Conservation (phyloP, 805 yeast genomes). For the Wickerhamomyces ciferrii region DNA sequence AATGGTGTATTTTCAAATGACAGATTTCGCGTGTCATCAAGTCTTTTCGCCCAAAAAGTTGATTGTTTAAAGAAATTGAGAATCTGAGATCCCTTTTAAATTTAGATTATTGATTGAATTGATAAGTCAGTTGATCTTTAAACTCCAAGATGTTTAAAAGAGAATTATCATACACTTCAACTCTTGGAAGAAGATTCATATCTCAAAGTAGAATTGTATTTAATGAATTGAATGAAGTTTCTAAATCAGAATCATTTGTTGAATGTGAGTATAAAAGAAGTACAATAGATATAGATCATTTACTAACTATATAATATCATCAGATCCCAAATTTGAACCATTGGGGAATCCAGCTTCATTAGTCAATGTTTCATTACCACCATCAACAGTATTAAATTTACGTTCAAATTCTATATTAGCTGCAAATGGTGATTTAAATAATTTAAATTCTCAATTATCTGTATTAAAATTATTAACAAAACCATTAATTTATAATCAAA, state of each 20-base stretch:
- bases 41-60: too few species aligned
- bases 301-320: too few species aligned
- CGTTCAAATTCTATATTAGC: constrained; percentile 17
- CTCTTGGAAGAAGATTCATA: neutral
- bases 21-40: neutral
- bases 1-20: too few species aligned
- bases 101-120: too few species aligned
- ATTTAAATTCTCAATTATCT: constrained; percentile 1
- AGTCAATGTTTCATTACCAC: constrained; percentile 20
- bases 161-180: too few species aligned
- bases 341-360: constrained; percentile 22
- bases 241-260: constrained; percentile 23
- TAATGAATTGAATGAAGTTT: constrained; percentile 4
- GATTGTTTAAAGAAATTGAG: too few species aligned
- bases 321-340: constrained; percentile 22
- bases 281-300: too few species aligned
- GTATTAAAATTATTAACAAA: constrained; percentile 7
- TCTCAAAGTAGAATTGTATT: neutral
- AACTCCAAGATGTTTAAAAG: neutral
- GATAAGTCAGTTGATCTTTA: too few species aligned
- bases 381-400: constrained; percentile 16
- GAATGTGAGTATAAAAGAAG: constrained; percentile 7
- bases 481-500: constrained; percentile 12
- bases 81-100: neutral
- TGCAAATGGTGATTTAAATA: constrained; percentile 12